Evolutionary conservation across 805 yeast species (phyloP), one percentile per base, ranked within the genome.

Genomic region (Lipomyces kockii): DNA sequence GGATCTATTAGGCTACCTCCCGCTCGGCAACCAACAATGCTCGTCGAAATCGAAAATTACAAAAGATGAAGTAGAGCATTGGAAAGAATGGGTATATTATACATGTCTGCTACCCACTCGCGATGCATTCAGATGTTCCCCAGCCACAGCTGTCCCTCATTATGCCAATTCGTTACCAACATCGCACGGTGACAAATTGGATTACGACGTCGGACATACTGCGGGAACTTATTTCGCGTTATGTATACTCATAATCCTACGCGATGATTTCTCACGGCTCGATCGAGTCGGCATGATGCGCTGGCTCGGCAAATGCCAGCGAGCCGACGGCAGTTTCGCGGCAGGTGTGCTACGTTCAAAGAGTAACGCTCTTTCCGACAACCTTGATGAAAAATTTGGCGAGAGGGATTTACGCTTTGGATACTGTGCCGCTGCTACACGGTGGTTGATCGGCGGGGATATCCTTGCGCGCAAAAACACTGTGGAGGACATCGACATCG

Each of bases 221-320:
- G 85, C 94, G 0, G 86, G 92, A 5, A 92, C 97, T 0, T 86
- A 87, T 71, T 90, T 92, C 78, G 93, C 91, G 1, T 77, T 92
- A 43, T 83, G 86, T 46, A 80, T 83, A 11, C 79, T 90, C 51
- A 75, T 86, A 0, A 79, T 85, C n/a, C 78, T 90, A 14, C 57
- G 66, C 9, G 73, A 66, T 49, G 69, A 68, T 53, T 49, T 69
- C n/a, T 27, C 68, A 34, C 57, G 82, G 8, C 69, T 88, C 27
- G 83, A 86, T 60, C 70, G 77, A 17, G 58, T 56, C 1, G 78
- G 77, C 64, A 77, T 91, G n/a, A 81, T 86, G 83, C 70, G 72
- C 3, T 89, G 87, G 76, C 83, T 93, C 1, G 66, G 75, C 1
- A 67, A 71, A 51, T 91, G 97, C 73, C 97, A 92, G 76, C 73